phyloP scores from a whole-genome alignment of 2,329 filamentous ascomycete species.

The Madurella fahalii region DNA sequence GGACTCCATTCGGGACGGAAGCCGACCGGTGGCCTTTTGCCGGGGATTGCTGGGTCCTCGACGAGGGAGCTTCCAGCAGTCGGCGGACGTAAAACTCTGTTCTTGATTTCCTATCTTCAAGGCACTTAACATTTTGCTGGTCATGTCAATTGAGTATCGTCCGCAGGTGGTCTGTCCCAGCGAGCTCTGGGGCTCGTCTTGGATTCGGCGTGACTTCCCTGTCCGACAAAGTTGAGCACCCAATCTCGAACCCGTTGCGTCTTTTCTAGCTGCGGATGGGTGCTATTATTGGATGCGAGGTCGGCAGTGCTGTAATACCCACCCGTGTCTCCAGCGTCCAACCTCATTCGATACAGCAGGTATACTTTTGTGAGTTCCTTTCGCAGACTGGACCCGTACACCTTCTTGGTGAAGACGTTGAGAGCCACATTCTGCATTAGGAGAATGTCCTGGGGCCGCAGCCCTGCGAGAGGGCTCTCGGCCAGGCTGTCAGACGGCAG shows the following conservation, averaged over 20 bases:
- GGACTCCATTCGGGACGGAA: not conserved
- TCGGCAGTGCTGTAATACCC: constrained; percentile 55
- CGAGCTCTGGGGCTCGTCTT: constrained; percentile 1
- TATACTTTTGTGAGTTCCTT: constrained; percentile 65
- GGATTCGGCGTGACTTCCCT: not conserved
- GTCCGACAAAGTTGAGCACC: constrained; percentile 64
- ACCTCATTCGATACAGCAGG: constrained; percentile 56
- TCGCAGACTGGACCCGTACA: constrained; percentile 80
- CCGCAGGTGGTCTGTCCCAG: constrained; percentile 28
- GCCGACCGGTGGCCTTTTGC: not conserved
- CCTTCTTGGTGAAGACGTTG: constrained; percentile 67
- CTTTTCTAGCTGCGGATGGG: constrained; percentile 56
- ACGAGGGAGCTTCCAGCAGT: not conserved
- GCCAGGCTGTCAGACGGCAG: constrained; percentile 43
- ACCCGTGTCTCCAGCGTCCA: constrained; percentile 48
- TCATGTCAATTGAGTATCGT: constrained; percentile 26
- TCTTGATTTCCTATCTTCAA: not conserved
- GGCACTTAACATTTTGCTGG: not conserved
- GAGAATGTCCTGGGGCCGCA: constrained; percentile 72
- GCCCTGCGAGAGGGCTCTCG: constrained; percentile 34
- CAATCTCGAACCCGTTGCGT: constrained; percentile 67
- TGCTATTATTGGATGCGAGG: constrained; percentile 35
- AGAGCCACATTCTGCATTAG: constrained; percentile 77
- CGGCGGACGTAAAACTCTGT: not conserved
- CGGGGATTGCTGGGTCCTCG: constrained; percentile 5